Percentiles rank a stretch among this genome's conserved stretches.
phyloP scores from a whole-genome alignment of 148 eudicot species.

The Camellia granthamiana region DNA sequence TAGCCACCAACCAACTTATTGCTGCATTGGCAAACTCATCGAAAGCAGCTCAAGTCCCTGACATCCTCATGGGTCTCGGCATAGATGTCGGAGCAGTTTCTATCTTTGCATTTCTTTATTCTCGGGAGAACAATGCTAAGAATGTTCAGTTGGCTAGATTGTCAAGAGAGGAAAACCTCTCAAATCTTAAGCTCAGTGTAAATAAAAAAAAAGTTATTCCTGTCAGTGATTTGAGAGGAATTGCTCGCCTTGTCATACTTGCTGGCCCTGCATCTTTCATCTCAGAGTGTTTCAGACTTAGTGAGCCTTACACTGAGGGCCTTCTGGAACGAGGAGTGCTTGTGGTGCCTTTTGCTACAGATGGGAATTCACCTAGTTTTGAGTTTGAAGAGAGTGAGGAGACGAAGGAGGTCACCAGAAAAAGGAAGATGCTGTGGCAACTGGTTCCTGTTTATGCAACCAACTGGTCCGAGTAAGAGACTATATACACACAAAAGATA shows the following conservation, averaged over 20 bases:
- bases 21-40: constrained; percentile 73
- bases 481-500: background rate
- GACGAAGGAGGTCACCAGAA: constrained; percentile 32
- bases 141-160: constrained; percentile 80
- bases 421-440: constrained; percentile 85
- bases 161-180: constrained; percentile 82
- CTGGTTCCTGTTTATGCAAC: constrained; percentile 54
- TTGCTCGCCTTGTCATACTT: constrained; percentile 82
- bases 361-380: constrained; percentile 60
- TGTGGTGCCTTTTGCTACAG: constrained; percentile 74
- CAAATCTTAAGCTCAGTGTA: constrained; percentile 78
- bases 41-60: constrained; percentile 62
- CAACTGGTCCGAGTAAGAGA: constrained; percentile 76
- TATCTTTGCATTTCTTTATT: constrained; percentile 73
- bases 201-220: constrained; percentile 62
- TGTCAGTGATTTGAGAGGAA: constrained; percentile 71
- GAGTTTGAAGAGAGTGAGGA: constrained; percentile 68
- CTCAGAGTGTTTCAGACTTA: constrained; percentile 54
- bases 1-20: constrained; percentile 59
- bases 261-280: constrained; percentile 78
- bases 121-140: constrained; percentile 69
- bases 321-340: constrained; percentile 86
- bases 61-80: constrained; percentile 64
- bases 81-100: constrained; percentile 86
- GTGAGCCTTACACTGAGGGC: constrained; percentile 65